phyloP scores from a whole-genome alignment of 257 asterid genomes.

The Jaltomata sinuosa region DNA sequence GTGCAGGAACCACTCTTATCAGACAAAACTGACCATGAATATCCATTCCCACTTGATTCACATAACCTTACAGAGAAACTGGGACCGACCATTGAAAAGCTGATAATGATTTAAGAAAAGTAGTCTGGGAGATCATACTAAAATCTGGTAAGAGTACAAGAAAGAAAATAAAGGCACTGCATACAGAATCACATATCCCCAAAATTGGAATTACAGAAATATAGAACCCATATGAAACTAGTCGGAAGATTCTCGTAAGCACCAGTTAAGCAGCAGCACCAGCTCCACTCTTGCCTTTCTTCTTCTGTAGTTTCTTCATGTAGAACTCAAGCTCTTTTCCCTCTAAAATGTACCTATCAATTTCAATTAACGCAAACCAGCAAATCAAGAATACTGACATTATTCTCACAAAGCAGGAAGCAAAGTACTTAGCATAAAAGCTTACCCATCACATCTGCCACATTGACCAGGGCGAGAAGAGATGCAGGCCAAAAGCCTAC shows the following conservation, averaged over 20 bases:
- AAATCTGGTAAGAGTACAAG: background rate
- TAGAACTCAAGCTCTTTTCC: constrained; percentile 9
- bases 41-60: background rate
- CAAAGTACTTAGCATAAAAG: background rate
- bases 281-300: constrained; percentile 17
- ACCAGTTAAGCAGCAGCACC: constrained; percentile 7
- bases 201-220: background rate
- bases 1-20: background rate
- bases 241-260: background rate
- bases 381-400: background rate
- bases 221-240: background rate
- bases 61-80: background rate
- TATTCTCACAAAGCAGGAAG: background rate
- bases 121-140: background rate
- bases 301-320: constrained; percentile 4
- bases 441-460: constrained; percentile 55
- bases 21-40: background rate
- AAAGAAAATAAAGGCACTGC: background rate
- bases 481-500: constrained; percentile 41
- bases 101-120: background rate
- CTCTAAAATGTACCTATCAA: constrained; percentile 20
- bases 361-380: background rate
- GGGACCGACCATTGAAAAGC: background rate
- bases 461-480: constrained; percentile 56
- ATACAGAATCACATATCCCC: background rate